Conservation (phyloP, 148 eudicot genomes). For the Vaccinium vitisidaea region DNA sequence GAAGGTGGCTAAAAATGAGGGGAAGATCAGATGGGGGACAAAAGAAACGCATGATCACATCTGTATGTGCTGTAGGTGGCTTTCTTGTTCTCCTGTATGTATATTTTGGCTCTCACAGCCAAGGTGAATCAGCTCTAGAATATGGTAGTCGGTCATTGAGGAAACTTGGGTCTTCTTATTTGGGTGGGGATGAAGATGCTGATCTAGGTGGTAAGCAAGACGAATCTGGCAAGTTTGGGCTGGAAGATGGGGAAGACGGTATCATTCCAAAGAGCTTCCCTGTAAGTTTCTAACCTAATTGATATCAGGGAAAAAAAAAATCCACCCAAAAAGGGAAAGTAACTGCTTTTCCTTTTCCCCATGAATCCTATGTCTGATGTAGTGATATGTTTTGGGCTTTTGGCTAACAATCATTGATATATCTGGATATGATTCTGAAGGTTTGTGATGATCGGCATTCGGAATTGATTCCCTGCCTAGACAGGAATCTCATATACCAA, state of each 20-base stretch:
- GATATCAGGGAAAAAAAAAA: neutral
- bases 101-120: conserved; percentile 70
- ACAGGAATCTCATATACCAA: conserved; percentile 92
- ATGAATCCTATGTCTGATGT: neutral
- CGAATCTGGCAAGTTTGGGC: conserved; percentile 52
- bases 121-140: conserved; percentile 79
- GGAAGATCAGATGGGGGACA: conserved; percentile 84
- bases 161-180: conserved; percentile 73
- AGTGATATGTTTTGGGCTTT: neutral
- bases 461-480: conserved; percentile 94
- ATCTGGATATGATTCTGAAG: conserved; percentile 35
- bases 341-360: neutral
- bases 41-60: conserved; percentile 74
- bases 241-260: conserved; percentile 69
- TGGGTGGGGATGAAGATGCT: conserved; percentile 86
- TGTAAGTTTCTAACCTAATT: conserved; percentile 41
- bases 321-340: neutral
- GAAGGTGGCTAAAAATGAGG: conserved; percentile 46
- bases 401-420: conserved; percentile 16
- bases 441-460: conserved; percentile 97
- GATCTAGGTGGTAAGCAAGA: conserved; percentile 52
- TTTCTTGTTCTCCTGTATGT: conserved; percentile 67
- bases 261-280: conserved; percentile 76
- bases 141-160: conserved; percentile 87
- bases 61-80: conserved; percentile 44